Evolutionary conservation across 2,329 filamentous ascomycete species (phyloP).

Genomic region (Nemania sp.): DNA sequence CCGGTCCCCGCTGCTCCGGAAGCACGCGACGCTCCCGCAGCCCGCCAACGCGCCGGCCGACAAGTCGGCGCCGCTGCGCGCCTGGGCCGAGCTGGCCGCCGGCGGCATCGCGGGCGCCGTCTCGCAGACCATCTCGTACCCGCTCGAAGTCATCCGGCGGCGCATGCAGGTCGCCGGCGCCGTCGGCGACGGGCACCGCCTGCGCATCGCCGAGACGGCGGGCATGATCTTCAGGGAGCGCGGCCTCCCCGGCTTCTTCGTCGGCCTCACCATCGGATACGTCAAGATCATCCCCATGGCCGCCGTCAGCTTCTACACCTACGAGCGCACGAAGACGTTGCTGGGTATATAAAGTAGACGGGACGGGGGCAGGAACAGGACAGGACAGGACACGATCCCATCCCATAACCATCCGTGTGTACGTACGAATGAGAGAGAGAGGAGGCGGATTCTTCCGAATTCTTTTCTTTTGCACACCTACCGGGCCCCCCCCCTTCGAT

Average conservation of each 20-base stretch:
- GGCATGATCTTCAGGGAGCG: slow-evolving; percentile 74
- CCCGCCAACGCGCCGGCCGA: slow-evolving; percentile 57
- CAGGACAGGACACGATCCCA: no score
- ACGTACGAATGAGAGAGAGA: no score
- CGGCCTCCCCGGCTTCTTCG: slow-evolving; percentile 83
- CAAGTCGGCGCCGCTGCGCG: slow-evolving; percentile 74
- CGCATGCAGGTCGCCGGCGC: slow-evolving; percentile 97
- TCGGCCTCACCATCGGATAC: slow-evolving; percentile 93
- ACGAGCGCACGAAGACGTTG: slow-evolving; percentile 65
- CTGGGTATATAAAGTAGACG: slow-evolving; percentile 62
- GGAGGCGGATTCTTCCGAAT: no score
- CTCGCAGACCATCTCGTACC: slow-evolving; percentile 91
- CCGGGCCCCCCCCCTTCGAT: no score
- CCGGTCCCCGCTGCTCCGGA: slow-evolving; percentile 67
- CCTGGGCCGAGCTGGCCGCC: slow-evolving; percentile 83
- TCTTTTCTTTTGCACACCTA: no score
- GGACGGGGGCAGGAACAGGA: no score
- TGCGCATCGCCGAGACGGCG: slow-evolving; percentile 80
- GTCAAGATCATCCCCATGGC: slow-evolving; percentile 91
- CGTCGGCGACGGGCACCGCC: slow-evolving; percentile 82
- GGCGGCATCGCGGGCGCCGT: slow-evolving; percentile 87
- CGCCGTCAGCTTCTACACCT: slow-evolving; percentile 70
- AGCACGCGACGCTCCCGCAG: slow-evolving; percentile 75
- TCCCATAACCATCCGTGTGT: no score
- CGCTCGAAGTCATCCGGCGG: slow-evolving; percentile 86